Evolutionary conservation across 2,329 filamentous ascomycete genomes (phyloP), one percentile per base, ranked within the genome.

Genomic region (Chaetoscypha palmicola): DNA sequence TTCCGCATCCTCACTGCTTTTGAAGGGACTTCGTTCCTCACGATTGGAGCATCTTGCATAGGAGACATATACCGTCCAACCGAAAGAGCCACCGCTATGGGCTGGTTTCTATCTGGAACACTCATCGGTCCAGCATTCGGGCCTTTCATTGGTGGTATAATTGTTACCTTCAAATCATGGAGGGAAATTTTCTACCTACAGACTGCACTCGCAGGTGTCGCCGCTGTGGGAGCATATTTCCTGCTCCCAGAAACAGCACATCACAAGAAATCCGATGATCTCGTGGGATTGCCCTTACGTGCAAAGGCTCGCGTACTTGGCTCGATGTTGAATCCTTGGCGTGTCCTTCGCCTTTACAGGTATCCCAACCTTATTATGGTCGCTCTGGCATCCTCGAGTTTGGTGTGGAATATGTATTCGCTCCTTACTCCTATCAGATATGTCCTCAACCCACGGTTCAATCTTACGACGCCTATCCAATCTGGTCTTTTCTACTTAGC

Each of bases 101-200:
- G 81, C 1, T 89, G 81, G 79, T 87, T 87, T 55, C 62, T 87
- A 30, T 77, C 73, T 0, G 83, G 83, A 0, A 86, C 81, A 0
- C 67, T 89, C 0, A 77, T 87, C 35, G 85, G 84, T 0, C 84
- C 85, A 5, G 80, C 79, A 1, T 70, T 84, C 56, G 83, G 84
- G 0, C 76, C 78, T 0, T 84, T 87, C 55, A 68, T 44, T 20
- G 78, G 85, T 43, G 86, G 84, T 19, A 79, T 88, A 34, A 86
- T 91, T 39, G 82, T 89, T 12, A 89, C 83, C 0, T 88, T 79
- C 62, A 70, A 72, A 5, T 75, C 72, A 2, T 91, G 86, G 86
- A 72, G 83, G 14, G 75, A 76, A 32, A 86, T 89, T 41, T 89
- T 88, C 66, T 89, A 83, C 79, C 68, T 90, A 0, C 84, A 89